Evolutionary conservation across 768 basidiomycete species (phyloP).

Genomic region (Leccinum barrowsii): DNA sequence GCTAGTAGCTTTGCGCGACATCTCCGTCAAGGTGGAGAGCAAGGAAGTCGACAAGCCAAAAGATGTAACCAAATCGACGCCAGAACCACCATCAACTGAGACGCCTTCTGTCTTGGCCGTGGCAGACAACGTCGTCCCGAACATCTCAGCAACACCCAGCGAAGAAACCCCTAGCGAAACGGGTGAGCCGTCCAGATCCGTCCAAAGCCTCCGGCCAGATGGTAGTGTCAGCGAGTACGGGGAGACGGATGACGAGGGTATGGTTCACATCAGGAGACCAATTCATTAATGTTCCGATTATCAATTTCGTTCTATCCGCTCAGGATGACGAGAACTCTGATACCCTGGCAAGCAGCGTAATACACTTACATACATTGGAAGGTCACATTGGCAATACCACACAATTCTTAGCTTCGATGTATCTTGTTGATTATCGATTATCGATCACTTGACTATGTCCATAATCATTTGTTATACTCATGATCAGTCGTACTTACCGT

Average conservation of each 20-base stretch:
- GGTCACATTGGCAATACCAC: slow-evolving; percentile 5
- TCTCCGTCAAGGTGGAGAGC: slow-evolving; percentile 54
- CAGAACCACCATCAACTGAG: slow-evolving; percentile 11
- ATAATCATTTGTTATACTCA: background rate
- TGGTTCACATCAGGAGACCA: slow-evolving; percentile 73
- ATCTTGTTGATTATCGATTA: slow-evolving; percentile 4
- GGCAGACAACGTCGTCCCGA: slow-evolving; percentile 33
- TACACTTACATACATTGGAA: slow-evolving; percentile 14
- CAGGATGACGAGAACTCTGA: slow-evolving; percentile 10
- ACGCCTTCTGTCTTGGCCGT: background rate
- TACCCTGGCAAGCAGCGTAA: slow-evolving; percentile 22
- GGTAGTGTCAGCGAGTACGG: slow-evolving; percentile 67
- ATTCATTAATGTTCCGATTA: slow-evolving; percentile 14
- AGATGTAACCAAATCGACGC: slow-evolving; percentile 21
- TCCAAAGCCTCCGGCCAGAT: slow-evolving; percentile 37
- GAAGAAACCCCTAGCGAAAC: slow-evolving; percentile 27
- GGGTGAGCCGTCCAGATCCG: slow-evolving; percentile 24
- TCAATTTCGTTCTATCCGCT: slow-evolving; percentile 1
- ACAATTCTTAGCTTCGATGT: background rate
- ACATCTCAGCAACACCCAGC: slow-evolving; percentile 20
- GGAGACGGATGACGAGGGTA: slow-evolving; percentile 83
- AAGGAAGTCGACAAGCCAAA: slow-evolving; percentile 15
- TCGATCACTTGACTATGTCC: background rate
- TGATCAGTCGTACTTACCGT: background rate
- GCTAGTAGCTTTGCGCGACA: slow-evolving; percentile 72